phyloP scores from a whole-genome alignment of 2,329 filamentous ascomycete genomes.

The Ceratocystis eucalypticola region DNA sequence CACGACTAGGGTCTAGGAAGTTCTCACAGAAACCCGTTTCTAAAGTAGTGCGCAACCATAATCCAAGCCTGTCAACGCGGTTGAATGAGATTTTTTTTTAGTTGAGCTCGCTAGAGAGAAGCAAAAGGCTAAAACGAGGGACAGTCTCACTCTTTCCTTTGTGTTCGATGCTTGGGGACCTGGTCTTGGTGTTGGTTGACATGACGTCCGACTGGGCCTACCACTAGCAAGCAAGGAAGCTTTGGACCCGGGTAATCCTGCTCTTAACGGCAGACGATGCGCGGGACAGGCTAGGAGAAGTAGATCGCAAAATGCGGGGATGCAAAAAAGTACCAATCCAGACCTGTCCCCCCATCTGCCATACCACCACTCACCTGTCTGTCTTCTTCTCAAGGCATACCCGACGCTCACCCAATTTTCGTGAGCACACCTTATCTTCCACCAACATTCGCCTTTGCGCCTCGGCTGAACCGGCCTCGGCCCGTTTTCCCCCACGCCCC shows the following conservation, averaged over 20 bases:
- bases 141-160: neutral
- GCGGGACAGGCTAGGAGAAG: neutral
- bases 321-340: too few relatives aligned
- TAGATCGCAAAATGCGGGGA: neutral
- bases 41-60: neutral
- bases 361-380: neutral
- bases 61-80: neutral
- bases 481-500: neutral
- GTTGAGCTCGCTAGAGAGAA: neutral
- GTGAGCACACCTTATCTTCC: neutral
- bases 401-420: neutral
- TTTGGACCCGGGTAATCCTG: neutral
- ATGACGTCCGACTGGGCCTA: neutral
- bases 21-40: neutral
- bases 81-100: neutral
- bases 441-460: neutral
- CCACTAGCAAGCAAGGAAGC: neutral
- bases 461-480: conserved; percentile 1
- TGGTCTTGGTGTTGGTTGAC: neutral
- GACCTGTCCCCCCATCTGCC: neutral
- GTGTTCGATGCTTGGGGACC: neutral
- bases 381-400: neutral
- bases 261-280: neutral
- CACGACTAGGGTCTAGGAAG: neutral
- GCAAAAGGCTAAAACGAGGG: neutral